Percentiles rank a stretch among this genome's conserved stretches.
These are phyloP conservation scores for Sporodiniella umbellata DNA, from an alignment of 371 early-diverging fungal species.

Conservation along the genomic window DNA sequence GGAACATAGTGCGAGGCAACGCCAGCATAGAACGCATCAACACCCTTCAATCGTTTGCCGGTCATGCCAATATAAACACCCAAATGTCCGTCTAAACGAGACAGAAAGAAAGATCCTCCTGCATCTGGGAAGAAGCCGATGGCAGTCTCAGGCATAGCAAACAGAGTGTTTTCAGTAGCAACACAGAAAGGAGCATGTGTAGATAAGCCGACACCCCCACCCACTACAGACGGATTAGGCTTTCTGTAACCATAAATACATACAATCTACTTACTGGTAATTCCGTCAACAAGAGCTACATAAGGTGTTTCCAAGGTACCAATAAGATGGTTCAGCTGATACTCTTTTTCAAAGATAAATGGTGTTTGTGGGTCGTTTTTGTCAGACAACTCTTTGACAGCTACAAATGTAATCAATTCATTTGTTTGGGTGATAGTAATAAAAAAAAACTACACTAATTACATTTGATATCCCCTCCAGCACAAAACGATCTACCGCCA, in stretches of 20 bases:
- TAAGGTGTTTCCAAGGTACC: conserved; percentile 85
- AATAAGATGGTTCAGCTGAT: conserved; percentile 88
- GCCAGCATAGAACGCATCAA: conserved; percentile 85
- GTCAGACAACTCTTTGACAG: conserved; percentile 44
- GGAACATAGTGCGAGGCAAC: conserved; percentile 97
- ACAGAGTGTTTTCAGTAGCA: conserved; percentile 90
- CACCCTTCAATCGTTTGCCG: conserved; percentile 76
- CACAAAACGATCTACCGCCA: conserved; percentile 87
- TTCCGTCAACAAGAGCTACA: conserved; percentile 88
- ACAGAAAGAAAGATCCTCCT: conserved; percentile 92
- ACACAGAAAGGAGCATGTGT: conserved; percentile 96
- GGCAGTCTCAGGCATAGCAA: conserved; percentile 95
- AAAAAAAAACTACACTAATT: conserved; percentile 6
- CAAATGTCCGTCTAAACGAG: conserved; percentile 89
- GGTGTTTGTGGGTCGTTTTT: conserved; percentile 53
- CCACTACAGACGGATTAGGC: conserved; percentile 77
- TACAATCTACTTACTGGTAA: conserved; percentile 70
- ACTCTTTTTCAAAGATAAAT: conserved; percentile 90
- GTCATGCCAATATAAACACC: conserved; percentile 94
- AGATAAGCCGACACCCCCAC: conserved; percentile 94
- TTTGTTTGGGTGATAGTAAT: too few species aligned
- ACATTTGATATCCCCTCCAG: conserved; percentile 95
- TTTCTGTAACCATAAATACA: neutral
- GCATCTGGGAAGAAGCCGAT: conserved; percentile 98
- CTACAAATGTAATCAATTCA: too few species aligned